Evolutionary conservation across 192 early-diverging fungal genomes (phyloP).

Genomic region (Allomyces macrogynus): DNA sequence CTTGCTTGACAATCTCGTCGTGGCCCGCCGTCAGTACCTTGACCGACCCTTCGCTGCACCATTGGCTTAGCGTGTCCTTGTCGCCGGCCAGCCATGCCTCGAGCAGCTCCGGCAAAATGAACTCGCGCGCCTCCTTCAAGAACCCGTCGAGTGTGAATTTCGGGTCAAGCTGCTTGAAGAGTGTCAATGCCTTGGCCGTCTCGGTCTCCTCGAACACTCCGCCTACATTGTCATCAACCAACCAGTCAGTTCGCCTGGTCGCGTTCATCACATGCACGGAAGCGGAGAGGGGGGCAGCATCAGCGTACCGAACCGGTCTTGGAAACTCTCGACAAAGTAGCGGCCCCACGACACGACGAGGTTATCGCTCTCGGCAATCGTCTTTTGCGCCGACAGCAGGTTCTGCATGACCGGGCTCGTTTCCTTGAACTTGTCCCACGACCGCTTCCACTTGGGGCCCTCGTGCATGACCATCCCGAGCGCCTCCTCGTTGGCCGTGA

Average conservation of each 20-base stretch:
- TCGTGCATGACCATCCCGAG: constrained; percentile 63
- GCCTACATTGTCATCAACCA: constrained; percentile 9
- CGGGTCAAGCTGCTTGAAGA: constrained; percentile 68
- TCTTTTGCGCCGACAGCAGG: constrained; percentile 52
- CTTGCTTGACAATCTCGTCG: constrained; percentile 65
- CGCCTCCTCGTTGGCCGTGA: constrained; percentile 19
- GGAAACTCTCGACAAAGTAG: constrained; percentile 51
- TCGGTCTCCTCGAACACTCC: constrained; percentile 84
- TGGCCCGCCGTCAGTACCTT: constrained; percentile 65
- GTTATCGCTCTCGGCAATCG: constrained; percentile 79
- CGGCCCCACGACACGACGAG: constrained; percentile 56
- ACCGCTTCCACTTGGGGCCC: constrained; percentile 66
- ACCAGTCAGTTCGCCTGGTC: not conserved
- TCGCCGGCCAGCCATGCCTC: constrained; percentile 85
- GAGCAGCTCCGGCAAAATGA: constrained; percentile 84
- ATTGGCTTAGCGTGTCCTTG: constrained; percentile 54
- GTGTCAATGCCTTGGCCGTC: constrained; percentile 67
- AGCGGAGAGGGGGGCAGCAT: not conserved
- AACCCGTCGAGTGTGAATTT: constrained; percentile 66
- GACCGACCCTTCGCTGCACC: constrained; percentile 82
- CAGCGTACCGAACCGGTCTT: constrained; percentile 48
- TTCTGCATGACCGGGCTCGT: constrained; percentile 64
- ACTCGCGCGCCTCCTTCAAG: constrained; percentile 75
- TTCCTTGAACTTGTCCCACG: constrained; percentile 84
- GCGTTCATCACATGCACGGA: not conserved